Conservation (phyloP, 257 asterid genomes). For the Solanum okadae region DNA sequence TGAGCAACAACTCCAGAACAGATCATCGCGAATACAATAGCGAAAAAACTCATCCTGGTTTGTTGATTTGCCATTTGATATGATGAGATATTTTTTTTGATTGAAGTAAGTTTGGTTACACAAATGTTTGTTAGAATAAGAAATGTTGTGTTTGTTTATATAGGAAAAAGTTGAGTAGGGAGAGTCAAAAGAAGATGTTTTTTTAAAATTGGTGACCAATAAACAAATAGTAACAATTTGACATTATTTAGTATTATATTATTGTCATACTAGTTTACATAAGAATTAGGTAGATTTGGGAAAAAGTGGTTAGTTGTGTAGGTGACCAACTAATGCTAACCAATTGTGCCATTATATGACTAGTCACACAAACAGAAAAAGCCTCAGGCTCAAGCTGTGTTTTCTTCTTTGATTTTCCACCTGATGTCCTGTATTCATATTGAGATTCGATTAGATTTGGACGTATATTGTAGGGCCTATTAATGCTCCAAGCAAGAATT, state of each 20-base stretch:
- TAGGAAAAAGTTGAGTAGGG: background rate
- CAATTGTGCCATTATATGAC: slow-evolving; percentile 1
- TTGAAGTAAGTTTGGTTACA: background rate
- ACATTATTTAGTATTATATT: background rate
- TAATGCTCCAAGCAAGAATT: rapidly evolving
- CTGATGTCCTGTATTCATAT: rapidly evolving
- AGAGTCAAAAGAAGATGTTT: background rate
- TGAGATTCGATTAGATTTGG: rapidly evolving
- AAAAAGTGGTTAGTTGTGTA: background rate
- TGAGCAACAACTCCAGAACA: slow-evolving; percentile 37
- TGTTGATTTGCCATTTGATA: slow-evolving; percentile 29
- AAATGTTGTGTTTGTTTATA: background rate
- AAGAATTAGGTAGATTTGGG: background rate
- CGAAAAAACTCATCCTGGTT: slow-evolving; percentile 13
- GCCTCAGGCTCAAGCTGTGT: background rate
- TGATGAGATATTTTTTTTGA: background rate
- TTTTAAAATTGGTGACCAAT: background rate
- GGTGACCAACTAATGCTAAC: slow-evolving; percentile 9
- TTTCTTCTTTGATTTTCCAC: background rate
- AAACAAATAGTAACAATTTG: background rate
- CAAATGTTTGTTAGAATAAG: background rate
- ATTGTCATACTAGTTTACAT: background rate
- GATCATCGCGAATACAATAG: slow-evolving; percentile 23
- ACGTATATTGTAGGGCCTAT: rapidly evolving
- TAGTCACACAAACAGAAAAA: background rate